Conservation (phyloP, 805 yeast species). For the Millerago galiae region DNA sequence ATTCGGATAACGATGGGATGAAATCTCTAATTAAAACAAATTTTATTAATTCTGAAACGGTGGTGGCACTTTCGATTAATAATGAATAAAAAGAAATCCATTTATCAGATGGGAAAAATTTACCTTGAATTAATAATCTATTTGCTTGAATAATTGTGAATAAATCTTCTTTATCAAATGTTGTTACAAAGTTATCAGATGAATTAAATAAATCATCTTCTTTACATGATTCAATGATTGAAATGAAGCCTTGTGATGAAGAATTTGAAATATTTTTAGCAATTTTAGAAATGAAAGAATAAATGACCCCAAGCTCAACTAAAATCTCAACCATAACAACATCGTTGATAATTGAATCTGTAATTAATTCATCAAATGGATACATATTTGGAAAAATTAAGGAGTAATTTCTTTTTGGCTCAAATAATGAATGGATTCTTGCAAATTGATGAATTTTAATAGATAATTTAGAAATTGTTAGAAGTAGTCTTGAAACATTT, state of each 20-base stretch:
- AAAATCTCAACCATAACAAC: slow-evolving; percentile 65
- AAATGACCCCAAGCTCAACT: slow-evolving; percentile 61
- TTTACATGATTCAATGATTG: slow-evolving; percentile 31
- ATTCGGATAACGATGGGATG: slow-evolving; percentile 42
- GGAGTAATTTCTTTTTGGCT: slow-evolving; percentile 59
- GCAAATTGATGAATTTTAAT: slow-evolving; percentile 46
- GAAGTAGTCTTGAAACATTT: slow-evolving; percentile 45
- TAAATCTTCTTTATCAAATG: slow-evolving; percentile 37
- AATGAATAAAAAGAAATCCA: slow-evolving; percentile 69
- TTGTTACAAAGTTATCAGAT: slow-evolving; percentile 33
- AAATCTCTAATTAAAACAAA: slow-evolving; percentile 43
- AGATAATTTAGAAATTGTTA: slow-evolving; percentile 46
- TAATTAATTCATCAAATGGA: slow-evolving; percentile 59
- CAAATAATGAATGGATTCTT: slow-evolving; percentile 33
- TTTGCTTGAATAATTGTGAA: slow-evolving; percentile 40
- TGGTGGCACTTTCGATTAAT: slow-evolving; percentile 48
- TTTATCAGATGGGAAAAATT: slow-evolving; percentile 57
- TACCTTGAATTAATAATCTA: slow-evolving; percentile 44
- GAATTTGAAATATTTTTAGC: slow-evolving; percentile 30
- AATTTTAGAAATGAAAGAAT: slow-evolving; percentile 47
- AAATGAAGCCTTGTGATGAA: slow-evolving; percentile 37
- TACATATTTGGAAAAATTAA: slow-evolving; percentile 59
- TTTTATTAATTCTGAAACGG: slow-evolving; percentile 45
- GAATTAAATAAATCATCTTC: slow-evolving; percentile 36
- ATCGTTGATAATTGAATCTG: slow-evolving; percentile 70